Base-by-base conservation (phyloP, 2,329 filamentous ascomycete genomes). In the Diaporthe sp. region DNA sequence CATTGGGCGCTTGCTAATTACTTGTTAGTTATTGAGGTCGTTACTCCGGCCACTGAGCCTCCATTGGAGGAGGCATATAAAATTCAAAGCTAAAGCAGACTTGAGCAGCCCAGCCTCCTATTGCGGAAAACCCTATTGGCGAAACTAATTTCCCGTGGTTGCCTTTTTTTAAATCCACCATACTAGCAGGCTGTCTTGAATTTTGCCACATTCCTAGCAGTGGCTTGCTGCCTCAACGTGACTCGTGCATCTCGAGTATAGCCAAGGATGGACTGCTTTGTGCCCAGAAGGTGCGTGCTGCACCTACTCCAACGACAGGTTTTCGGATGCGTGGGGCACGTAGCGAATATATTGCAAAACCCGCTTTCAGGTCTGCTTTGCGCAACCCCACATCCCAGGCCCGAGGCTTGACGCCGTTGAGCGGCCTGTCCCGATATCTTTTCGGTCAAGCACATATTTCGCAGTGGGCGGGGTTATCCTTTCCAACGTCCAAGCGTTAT, bases 361-460 rank as follows among this genome's bases (percentile, higher is more conserved):
- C 42, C 40, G 40, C 28, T 47, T 50, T 66, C 42, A 6, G 38
- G 42, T 50, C 13, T 66, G 30, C 42, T 25, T 22, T 33, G 25
- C 19, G 10, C 17, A 50, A 50, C 61, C 61, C 61, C 61, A 50
- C 28, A 66, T 33, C 42, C 40, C 42, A 33, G 19, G 9, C 42
- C 28, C 28, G n/a, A 50, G 60, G 17, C 40, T 64, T 33, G 60
- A 47, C 60, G 30, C 60, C 60, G 42, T 66, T 66, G 42, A 25
- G 40, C 42, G 42, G 61, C 61, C 42, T n/a, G 13, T n/a, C 30
- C 61, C 42, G 61, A 35, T 13, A 3, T 66, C 22, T 28, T 28
- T 12, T 47, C 40, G 28, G 35, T 15, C 61, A 35, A n/a, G 7
- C 30, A 25, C 19, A 8, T 50, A 6, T 45, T 25, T 17, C 19